Evolutionary conservation across 176 grass and related monocot species (phyloP).

Genomic region (Elymus sibiricus): DNA sequence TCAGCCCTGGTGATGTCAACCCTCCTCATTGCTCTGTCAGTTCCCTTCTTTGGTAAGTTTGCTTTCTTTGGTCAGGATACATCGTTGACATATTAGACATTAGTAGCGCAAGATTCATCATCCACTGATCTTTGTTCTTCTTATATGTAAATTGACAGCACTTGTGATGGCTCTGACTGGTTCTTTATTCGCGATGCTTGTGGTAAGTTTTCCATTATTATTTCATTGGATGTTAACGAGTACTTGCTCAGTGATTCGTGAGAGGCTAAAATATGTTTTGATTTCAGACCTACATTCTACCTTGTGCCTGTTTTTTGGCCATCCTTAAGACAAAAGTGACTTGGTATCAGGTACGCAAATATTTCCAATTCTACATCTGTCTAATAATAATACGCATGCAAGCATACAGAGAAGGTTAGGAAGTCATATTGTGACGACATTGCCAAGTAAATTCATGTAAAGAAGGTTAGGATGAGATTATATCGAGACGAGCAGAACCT

Average conservation of each 20-base stretch:
- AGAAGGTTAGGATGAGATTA: background rate
- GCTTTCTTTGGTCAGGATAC: background rate
- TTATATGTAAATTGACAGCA: conserved; percentile 37
- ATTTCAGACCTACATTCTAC: conserved; percentile 72
- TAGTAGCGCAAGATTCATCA: background rate
- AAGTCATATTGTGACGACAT: background rate
- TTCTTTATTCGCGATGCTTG: conserved; percentile 91
- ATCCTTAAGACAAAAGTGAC: conserved; percentile 61
- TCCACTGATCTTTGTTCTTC: background rate
- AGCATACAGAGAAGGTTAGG: background rate
- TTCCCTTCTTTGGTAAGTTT: conserved; percentile 72
- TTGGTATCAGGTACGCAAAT: conserved; percentile 62
- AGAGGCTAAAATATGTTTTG: background rate
- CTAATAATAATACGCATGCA: background rate
- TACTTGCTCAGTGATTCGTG: background rate
- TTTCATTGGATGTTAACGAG: background rate
- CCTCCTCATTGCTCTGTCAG: conserved; percentile 62
- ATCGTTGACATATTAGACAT: background rate
- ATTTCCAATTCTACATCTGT: background rate
- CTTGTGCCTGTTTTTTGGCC: conserved; percentile 78
- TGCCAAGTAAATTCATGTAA: background rate
- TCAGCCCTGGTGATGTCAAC: conserved; percentile 70
- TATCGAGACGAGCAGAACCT: background rate
- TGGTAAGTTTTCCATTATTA: conserved; percentile 48
- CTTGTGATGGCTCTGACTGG: conserved; percentile 91